These are phyloP conservation scores for Trichoderma sp. DNA, from an alignment of 2,329 filamentous ascomycete species.

Conservation along the genomic window DNA sequence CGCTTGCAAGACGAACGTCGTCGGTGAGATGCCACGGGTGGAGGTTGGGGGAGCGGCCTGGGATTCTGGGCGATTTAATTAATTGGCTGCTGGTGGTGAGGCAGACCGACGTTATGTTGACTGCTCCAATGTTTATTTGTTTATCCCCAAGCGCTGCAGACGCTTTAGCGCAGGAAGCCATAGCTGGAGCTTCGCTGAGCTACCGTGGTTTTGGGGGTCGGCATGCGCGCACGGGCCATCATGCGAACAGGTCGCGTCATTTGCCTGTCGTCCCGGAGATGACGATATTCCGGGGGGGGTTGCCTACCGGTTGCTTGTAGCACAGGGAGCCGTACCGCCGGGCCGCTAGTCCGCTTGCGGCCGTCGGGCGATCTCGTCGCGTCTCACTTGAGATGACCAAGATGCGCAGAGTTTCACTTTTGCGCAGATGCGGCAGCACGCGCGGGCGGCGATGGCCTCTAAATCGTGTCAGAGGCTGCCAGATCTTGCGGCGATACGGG, in stretches of 20 bases:
- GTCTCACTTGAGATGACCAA: slow-evolving; percentile 20
- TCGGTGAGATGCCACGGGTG: neutral
- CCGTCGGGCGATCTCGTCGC: slow-evolving; percentile 11
- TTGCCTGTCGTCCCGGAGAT: slow-evolving; percentile 35
- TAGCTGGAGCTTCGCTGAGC: neutral
- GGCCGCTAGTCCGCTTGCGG: slow-evolving; percentile 19
- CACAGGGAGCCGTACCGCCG: neutral
- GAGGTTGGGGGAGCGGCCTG: slow-evolving; percentile 5
- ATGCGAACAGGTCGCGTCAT: slow-evolving; percentile 19
- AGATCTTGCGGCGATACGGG: neutral
- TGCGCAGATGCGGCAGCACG: slow-evolving; percentile 3
- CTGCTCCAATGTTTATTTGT: slow-evolving; percentile 35
- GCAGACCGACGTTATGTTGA: neutral
- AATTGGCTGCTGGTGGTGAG: neutral
- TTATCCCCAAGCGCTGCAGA: slow-evolving; percentile 27
- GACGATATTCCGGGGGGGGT: slow-evolving; percentile 27
- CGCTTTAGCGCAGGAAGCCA: slow-evolving; percentile 18
- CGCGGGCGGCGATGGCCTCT: neutral
- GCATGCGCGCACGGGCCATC: slow-evolving; percentile 28
- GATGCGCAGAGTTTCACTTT: slow-evolving; percentile 4
- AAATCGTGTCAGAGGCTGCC: neutral
- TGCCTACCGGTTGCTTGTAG: slow-evolving; percentile 2
- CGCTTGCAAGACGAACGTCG: neutral
- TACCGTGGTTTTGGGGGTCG: slow-evolving; percentile 14
- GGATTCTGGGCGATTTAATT: slow-evolving; percentile 14